Evolutionary conservation across 192 early-diverging fungal species (phyloP).

Genomic region (Coemansia sp.): DNA sequence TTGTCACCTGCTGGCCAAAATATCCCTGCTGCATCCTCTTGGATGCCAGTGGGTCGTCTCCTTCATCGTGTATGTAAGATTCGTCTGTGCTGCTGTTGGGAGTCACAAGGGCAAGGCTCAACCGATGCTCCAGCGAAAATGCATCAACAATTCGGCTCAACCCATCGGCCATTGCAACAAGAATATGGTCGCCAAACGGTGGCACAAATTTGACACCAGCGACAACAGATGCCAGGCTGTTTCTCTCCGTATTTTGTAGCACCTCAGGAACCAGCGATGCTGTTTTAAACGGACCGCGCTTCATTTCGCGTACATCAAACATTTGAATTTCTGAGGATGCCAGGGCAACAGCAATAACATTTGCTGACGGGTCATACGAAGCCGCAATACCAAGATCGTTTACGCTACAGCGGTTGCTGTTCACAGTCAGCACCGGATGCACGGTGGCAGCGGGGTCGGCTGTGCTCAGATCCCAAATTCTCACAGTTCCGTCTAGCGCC

Average conservation of each 20-base stretch:
- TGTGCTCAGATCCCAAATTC: conserved; percentile 82
- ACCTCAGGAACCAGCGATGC: neutral
- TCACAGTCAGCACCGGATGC: neutral
- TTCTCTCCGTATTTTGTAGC: neutral
- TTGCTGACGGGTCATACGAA: conserved; percentile 77
- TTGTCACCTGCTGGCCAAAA: conserved; percentile 31
- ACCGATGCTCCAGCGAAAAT: conserved; percentile 10
- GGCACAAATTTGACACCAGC: conserved; percentile 26
- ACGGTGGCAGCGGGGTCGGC: conserved; percentile 37
- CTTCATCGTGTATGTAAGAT: neutral
- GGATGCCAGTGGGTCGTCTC: neutral
- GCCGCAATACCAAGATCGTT: conserved; percentile 38
- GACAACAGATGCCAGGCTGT: neutral
- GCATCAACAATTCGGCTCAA: conserved; percentile 17
- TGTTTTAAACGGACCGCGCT: conserved; percentile 44
- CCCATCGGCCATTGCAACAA: conserved; percentile 28
- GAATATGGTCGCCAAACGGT: conserved; percentile 32
- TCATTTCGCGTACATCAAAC: conserved; percentile 70
- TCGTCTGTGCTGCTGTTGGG: neutral
- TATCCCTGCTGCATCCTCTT: conserved; percentile 12
- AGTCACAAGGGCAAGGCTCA: conserved; percentile 2
- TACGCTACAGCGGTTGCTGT: conserved; percentile 1
- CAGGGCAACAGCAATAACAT: conserved; percentile 69
- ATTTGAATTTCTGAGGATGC: conserved; percentile 60
- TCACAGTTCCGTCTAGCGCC: conserved; percentile 70